Percentiles rank a stretch among this genome's conserved stretches.
Conservation (phyloP, 352 stramenopile genomes). For the Thalassiosira ordinaria region DNA sequence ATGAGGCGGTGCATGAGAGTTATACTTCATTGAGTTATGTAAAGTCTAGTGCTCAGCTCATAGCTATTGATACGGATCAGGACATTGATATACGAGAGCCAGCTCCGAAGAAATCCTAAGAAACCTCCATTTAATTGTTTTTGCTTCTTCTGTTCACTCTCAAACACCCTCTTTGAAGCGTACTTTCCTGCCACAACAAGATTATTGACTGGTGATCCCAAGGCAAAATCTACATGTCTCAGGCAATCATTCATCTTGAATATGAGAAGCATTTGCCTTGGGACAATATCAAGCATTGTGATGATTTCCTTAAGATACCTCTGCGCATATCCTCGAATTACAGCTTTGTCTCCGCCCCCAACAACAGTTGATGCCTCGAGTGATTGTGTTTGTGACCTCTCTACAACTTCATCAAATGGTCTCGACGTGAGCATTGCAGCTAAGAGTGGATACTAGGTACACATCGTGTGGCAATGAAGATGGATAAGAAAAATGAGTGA, state of each 20-base stretch:
- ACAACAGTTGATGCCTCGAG: conserved; percentile 34
- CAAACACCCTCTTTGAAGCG: conserved; percentile 72
- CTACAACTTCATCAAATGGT: conserved; percentile 88
- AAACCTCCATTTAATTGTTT: conserved; percentile 36
- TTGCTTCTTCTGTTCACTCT: conserved; percentile 42
- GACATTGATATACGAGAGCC: conserved; percentile 54
- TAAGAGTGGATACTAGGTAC: conserved; percentile 84
- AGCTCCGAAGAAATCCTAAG: conserved; percentile 43
- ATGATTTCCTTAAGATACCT: conserved; percentile 86
- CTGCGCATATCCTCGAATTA: conserved; percentile 86
- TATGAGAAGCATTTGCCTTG: conserved; percentile 84
- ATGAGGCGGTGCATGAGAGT: no score
- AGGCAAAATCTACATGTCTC: conserved; percentile 82
- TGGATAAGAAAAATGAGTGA: conserved; percentile 18
- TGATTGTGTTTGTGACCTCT: conserved; percentile 75
- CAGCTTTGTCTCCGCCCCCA: conserved; percentile 62
- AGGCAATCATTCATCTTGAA: conserved; percentile 90
- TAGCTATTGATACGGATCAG: conserved; percentile 60
- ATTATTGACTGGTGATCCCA: conserved; percentile 83
- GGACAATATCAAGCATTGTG: conserved; percentile 78
- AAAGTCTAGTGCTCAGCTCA: conserved; percentile 33
- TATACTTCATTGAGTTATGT: background rate
- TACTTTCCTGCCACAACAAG: conserved; percentile 79
- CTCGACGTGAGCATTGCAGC: conserved; percentile 88
- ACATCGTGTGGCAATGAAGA: conserved; percentile 9